Percentiles rank a stretch among this genome's conserved stretches.
phyloP scores from a whole-genome alignment of 2,329 filamentous ascomycete species.

The Pseudogymnoascus sp. region DNA sequence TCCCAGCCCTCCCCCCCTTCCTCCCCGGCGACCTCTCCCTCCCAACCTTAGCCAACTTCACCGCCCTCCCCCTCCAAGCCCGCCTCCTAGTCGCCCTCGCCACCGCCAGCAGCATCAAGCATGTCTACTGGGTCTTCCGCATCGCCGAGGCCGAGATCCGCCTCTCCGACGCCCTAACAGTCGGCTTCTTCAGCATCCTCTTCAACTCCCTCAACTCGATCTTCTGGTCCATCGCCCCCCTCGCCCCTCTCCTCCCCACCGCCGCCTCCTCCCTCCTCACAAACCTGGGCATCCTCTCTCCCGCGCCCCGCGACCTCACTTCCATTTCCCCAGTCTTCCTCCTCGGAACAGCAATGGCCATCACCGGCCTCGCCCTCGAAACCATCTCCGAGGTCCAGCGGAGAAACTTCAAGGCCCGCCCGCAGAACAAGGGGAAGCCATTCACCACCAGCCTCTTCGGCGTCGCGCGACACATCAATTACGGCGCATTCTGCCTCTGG shows the following conservation, averaged over 20 bases:
- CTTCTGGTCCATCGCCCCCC: not conserved
- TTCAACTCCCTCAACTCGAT: slow-evolving; percentile 50
- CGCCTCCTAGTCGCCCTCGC: slow-evolving; percentile 47
- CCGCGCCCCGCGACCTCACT: not conserved
- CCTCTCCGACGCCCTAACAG: slow-evolving; percentile 33
- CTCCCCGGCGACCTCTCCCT: slow-evolving; percentile 21
- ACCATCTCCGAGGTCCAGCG: slow-evolving; percentile 51
- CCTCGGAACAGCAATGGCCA: slow-evolving; percentile 43
- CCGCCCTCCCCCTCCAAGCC: slow-evolving; percentile 44
- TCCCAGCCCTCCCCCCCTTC: slow-evolving; percentile 33
- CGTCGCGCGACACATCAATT: slow-evolving; percentile 47
- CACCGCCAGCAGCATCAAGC: slow-evolving; percentile 45
- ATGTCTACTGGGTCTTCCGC: slow-evolving; percentile 45
- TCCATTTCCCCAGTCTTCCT: slow-evolving; percentile 29
- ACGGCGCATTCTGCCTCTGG: slow-evolving; percentile 46
- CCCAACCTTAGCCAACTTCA: slow-evolving; percentile 30
- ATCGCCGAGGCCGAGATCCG: slow-evolving; percentile 46
- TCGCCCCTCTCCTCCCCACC: slow-evolving; percentile 38
- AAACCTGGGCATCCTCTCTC: not conserved
- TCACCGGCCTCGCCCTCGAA: slow-evolving; percentile 46
- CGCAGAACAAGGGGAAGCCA: slow-evolving; percentile 44
- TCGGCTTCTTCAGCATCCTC: slow-evolving; percentile 46
- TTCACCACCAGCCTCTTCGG: slow-evolving; percentile 44
- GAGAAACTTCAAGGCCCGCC: slow-evolving; percentile 42
- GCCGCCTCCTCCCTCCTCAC: slow-evolving; percentile 24